These are phyloP conservation scores for Evernia prunastri DNA, from an alignment of 495 filamentous ascomycete genomes.

Conservation along the genomic window DNA sequence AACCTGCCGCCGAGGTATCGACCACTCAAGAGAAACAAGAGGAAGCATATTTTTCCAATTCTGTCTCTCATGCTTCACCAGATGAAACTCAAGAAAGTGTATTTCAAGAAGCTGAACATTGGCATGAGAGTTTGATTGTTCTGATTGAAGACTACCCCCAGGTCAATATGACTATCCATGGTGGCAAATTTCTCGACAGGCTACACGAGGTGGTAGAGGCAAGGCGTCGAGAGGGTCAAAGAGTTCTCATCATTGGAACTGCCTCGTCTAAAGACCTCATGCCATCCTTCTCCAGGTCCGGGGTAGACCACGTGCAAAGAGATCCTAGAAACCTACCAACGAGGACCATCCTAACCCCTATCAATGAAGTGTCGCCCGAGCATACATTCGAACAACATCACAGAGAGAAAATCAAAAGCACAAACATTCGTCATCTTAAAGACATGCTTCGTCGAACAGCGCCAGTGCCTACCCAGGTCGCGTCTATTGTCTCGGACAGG, in stretches of 20 bases:
- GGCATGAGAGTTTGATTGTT: slow-evolving; percentile 47
- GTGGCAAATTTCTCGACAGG: slow-evolving; percentile 55
- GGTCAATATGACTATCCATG: slow-evolving; percentile 55
- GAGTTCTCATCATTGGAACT: slow-evolving; percentile 72
- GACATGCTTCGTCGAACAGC: slow-evolving; percentile 53
- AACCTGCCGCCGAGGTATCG: not conserved
- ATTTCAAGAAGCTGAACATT: slow-evolving; percentile 1
- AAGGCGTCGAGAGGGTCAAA: slow-evolving; percentile 59
- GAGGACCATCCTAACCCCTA: slow-evolving; percentile 49
- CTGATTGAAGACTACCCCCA: slow-evolving; percentile 77
- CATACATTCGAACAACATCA: slow-evolving; percentile 39
- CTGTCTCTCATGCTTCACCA: not conserved
- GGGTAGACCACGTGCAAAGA: slow-evolving; percentile 42
- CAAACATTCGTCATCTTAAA: slow-evolving; percentile 65
- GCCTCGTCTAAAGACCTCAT: slow-evolving; percentile 46
- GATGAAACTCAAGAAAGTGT: not conserved
- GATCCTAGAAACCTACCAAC: slow-evolving; percentile 36
- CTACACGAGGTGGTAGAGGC: slow-evolving; percentile 66
- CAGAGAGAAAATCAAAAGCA: slow-evolving; percentile 47
- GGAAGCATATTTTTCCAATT: not conserved
- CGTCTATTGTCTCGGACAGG: slow-evolving; percentile 30
- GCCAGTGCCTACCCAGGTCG: slow-evolving; percentile 28
- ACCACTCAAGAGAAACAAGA: not conserved
- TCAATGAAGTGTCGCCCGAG: slow-evolving; percentile 31
- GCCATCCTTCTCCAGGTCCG: slow-evolving; percentile 43